A percentile compares a stretch with the other conserved stretches of the same genome.
Conservation (phyloP, 1,139 yeast species). For the Kluyveromyces sp. region DNA sequence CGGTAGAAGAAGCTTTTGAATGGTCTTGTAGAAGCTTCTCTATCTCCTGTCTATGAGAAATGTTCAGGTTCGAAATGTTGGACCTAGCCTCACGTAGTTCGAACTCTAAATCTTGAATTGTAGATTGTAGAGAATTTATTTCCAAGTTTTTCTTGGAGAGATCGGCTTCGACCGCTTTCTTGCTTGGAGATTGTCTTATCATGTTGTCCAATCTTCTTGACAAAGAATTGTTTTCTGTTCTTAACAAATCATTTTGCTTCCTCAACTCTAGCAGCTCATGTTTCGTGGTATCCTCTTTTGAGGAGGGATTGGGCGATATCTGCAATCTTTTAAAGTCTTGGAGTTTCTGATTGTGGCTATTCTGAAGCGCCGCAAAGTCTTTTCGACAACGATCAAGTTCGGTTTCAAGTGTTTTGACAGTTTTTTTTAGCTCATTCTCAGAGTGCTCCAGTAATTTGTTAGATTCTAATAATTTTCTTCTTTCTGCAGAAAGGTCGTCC, state of each 20-base stretch:
- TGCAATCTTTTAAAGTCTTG: slow-evolving; percentile 5
- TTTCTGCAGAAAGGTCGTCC: slow-evolving; percentile 43
- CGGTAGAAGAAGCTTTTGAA: slow-evolving; percentile 24
- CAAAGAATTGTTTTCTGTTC: slow-evolving; percentile 9
- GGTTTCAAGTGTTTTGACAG: background rate
- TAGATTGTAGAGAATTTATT: slow-evolving; percentile 8
- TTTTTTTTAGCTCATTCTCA: background rate
- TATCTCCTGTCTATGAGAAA: slow-evolving; percentile 37
- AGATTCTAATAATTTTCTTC: background rate
- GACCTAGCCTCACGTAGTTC: slow-evolving; percentile 14
- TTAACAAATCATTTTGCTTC: slow-evolving; percentile 13
- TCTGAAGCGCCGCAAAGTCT: background rate
- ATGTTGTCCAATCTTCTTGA: slow-evolving; percentile 11
- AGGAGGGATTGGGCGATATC: background rate
- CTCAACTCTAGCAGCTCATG: slow-evolving; percentile 10
- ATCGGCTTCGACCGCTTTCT: slow-evolving; percentile 15
- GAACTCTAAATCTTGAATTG: slow-evolving; percentile 15
- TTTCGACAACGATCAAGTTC: background rate
- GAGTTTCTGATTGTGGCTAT: slow-evolving; percentile 4
- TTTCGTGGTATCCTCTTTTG: slow-evolving; percentile 9
- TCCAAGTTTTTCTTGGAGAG: slow-evolving; percentile 12
- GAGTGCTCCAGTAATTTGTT: slow-evolving; percentile 2
- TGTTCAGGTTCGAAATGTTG: slow-evolving; percentile 16
- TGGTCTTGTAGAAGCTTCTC: slow-evolving; percentile 16
- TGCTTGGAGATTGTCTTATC: slow-evolving; percentile 9